Evolutionary conservation across 1,284 basidiomycete species (phyloP), one percentile per base, ranked within the genome.

Genomic region (Gomphus bonarii): DNA sequence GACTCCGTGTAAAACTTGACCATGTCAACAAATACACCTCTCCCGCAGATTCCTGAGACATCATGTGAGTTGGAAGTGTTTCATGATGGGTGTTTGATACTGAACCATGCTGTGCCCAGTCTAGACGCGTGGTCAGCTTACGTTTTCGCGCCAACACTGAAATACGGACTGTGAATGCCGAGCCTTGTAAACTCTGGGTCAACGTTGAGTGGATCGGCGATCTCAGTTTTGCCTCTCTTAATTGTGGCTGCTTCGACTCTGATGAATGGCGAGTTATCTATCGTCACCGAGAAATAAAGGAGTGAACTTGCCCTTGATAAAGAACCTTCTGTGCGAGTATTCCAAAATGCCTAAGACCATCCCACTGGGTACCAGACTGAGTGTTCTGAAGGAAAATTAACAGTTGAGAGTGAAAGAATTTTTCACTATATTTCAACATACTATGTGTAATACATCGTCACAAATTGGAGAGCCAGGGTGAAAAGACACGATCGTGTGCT

Each of bases 291-390:
- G 3, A 18, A 53, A 28, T n/a, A 22, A 35, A 6, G 33, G 18
- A 38, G 18, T 11, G n/a, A 30, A 16, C 36, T 22, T 54, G 36
- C 52, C 52, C 52, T 55, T 57, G 50, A 47, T 30, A 86, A 65
- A 81, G 83, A 20, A 83, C 71, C 1, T 72, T 73, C 31, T 78
- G 36, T 4, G 47, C 73, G 2, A 70, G 56, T 44, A 85, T 61
- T 2, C 81, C 80, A 62, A 76, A 84, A 61, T 86, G 83, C 60
- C 77, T 75, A 63, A 85, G 58, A 3, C 85, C 82, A 62, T 88
- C 86, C 85, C 85, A 87, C 61, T 88, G 86, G 3, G 83, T 77
- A 25, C 85, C 84, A 0, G 82, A 84, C 71, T 88, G 85, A 0
- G 84, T 82, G 61, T 88, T 88, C 82, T 87, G 61, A 7, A 55